phyloP scores from a whole-genome alignment of 1,284 basidiomycete genomes.

The Cutaneotrichosporon cutaneum region DNA sequence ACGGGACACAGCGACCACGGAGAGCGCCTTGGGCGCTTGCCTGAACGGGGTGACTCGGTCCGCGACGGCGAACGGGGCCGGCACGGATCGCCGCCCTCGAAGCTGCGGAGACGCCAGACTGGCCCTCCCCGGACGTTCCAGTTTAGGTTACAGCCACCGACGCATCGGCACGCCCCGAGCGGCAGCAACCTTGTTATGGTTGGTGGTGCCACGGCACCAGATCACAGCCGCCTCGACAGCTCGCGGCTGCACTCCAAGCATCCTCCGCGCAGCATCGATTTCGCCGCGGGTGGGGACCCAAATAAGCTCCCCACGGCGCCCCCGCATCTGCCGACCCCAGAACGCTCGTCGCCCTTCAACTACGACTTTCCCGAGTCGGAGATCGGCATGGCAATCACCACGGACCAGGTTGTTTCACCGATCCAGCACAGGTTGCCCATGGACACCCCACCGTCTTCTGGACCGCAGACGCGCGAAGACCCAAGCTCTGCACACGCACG shows the following conservation, averaged over 20 bases:
- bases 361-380: constrained; percentile 23
- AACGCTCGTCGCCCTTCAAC: constrained; percentile 15
- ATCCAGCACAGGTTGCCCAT: constrained; percentile 10
- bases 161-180: not conserved
- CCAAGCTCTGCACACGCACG: constrained; percentile 36
- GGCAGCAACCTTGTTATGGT: constrained; percentile 12
- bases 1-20: constrained; percentile 4
- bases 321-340: constrained; percentile 16
- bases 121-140: constrained; percentile 23
- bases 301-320: constrained; percentile 6
- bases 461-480: constrained; percentile 12
- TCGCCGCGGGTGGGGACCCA: constrained; percentile 14
- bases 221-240: constrained; percentile 8
- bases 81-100: not conserved
- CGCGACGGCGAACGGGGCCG: not conserved
- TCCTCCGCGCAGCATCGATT: constrained; percentile 15
- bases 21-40: not conserved
- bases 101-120: constrained; percentile 5
- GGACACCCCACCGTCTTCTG: constrained; percentile 12
- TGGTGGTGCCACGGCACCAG: constrained; percentile 2
- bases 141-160: constrained; percentile 17
- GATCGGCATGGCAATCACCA: constrained; percentile 40
- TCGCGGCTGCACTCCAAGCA: constrained; percentile 6
- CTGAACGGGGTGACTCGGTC: not conserved
- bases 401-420: constrained; percentile 14